These are phyloP conservation scores for Sphaerosporella brunnea DNA, from an alignment of 495 filamentous ascomycete genomes.

Conservation along the genomic window DNA sequence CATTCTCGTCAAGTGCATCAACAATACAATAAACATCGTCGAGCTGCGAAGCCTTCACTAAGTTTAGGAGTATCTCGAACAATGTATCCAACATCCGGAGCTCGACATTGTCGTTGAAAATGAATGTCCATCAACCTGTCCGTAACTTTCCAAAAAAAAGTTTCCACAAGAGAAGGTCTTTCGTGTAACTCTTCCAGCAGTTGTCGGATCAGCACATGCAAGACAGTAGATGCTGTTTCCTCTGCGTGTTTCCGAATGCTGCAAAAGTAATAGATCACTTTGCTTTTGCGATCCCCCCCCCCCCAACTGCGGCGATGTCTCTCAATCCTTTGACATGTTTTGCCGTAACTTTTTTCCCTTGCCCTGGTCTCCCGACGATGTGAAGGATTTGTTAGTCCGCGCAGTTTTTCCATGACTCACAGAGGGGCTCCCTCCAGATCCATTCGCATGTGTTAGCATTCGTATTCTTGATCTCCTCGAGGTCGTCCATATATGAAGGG, in stretches of 20 bases:
- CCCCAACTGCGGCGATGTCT: not conserved
- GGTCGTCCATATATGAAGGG: not conserved
- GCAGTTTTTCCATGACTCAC: not conserved
- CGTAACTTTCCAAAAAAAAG: not conserved
- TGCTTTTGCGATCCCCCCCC: no score
- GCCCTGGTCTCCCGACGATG: not conserved
- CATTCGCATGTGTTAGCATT: not conserved
- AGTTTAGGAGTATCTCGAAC: not conserved
- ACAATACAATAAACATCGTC: constrained; percentile 1
- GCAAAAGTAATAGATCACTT: not conserved
- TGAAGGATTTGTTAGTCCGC: not conserved
- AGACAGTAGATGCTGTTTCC: not conserved
- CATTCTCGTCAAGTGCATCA: constrained; percentile 2
- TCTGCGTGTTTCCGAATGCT: not conserved
- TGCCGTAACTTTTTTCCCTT: not conserved
- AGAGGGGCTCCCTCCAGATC: not conserved
- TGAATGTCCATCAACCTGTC: not conserved
- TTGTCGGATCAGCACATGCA: not conserved
- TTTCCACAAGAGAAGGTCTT: not conserved
- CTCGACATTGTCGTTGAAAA: not conserved
- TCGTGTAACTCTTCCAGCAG: not conserved
- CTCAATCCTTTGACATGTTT: not conserved
- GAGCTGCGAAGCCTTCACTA: not conserved
- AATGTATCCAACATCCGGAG: not conserved
- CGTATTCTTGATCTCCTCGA: not conserved